Evolutionary conservation across 1,284 basidiomycete genomes (phyloP).

Genomic region (Leccinum subatratum): DNA sequence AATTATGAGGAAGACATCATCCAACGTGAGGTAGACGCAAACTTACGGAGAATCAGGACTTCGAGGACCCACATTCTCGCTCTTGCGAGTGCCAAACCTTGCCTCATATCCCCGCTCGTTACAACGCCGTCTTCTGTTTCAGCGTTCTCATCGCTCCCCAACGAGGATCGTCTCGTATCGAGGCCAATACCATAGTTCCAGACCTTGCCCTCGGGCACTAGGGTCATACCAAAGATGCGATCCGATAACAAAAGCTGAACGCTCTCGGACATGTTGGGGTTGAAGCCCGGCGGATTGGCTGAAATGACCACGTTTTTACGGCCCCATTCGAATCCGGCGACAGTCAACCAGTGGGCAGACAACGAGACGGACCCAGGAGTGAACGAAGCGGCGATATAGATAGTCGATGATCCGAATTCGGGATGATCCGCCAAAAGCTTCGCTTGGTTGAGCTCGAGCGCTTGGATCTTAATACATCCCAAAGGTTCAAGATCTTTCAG

Average conservation of each 20-base stretch:
- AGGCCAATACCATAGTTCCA: constrained; percentile 95
- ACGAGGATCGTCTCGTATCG: no score
- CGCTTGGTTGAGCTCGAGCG: constrained; percentile 88
- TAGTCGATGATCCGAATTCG: constrained; percentile 90
- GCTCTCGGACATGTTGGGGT: constrained; percentile 95
- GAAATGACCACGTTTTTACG: constrained; percentile 86
- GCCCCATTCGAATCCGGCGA: constrained; percentile 97
- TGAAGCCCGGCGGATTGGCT: constrained; percentile 87
- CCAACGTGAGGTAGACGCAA: no score
- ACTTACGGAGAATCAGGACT: no score
- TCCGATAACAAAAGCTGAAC: constrained; percentile 94
- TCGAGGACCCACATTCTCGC: no score
- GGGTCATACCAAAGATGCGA: constrained; percentile 85
- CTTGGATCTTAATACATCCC: constrained; percentile 98
- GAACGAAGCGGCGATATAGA: constrained; percentile 93
- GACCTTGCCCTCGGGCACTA: constrained; percentile 85
- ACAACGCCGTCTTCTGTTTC: no score
- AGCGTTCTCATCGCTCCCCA: no score
- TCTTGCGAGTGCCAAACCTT: no score
- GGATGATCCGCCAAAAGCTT: constrained; percentile 95
- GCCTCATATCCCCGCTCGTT: no score
- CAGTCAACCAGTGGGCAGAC: constrained; percentile 85
- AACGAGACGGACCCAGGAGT: constrained; percentile 97
- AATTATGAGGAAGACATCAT: no score
- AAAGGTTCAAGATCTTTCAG: constrained; percentile 92